Conservation (phyloP, 2,329 filamentous ascomycete species). For the Fusarium phyllophilum region DNA sequence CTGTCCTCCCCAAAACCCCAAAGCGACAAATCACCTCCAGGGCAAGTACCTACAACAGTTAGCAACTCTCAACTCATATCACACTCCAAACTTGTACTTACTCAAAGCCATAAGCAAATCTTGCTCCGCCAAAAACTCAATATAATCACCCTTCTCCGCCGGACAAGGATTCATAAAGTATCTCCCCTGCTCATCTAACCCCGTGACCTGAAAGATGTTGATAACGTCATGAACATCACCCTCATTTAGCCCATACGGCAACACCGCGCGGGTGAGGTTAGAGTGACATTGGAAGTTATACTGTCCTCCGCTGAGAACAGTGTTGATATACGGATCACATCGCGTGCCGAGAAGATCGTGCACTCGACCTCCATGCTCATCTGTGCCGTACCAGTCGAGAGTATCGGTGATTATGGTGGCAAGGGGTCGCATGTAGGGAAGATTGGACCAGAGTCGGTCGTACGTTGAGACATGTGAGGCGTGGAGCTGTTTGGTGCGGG, state of each 20-base stretch:
- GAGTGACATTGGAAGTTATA: slow-evolving; percentile 89
- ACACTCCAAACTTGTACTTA: slow-evolving; percentile 42
- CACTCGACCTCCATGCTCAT: slow-evolving; percentile 72
- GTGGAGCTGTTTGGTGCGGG: slow-evolving; percentile 81
- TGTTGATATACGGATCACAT: slow-evolving; percentile 86
- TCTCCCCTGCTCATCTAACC: slow-evolving; percentile 74
- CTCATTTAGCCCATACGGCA: slow-evolving; percentile 75
- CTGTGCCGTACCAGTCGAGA: slow-evolving; percentile 68
- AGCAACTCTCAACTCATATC: background rate
- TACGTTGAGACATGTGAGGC: slow-evolving; percentile 76
- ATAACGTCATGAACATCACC: slow-evolving; percentile 85
- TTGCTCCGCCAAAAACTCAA: slow-evolving; percentile 85
- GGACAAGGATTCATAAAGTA: slow-evolving; percentile 80
- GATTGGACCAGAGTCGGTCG: slow-evolving; percentile 80
- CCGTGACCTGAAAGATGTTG: slow-evolving; percentile 88
- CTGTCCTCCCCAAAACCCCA: slow-evolving; percentile 81
- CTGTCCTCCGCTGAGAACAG: slow-evolving; percentile 73
- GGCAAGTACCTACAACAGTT: slow-evolving; percentile 68
- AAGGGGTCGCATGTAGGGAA: slow-evolving; percentile 81
- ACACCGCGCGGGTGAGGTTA: slow-evolving; percentile 78
- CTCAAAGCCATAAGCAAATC: slow-evolving; percentile 73
- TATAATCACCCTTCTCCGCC: slow-evolving; percentile 64
- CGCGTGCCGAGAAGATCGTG: slow-evolving; percentile 86
- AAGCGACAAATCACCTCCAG: slow-evolving; percentile 81
- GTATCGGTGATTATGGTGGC: slow-evolving; percentile 76